phyloP scores from a whole-genome alignment of 2,329 filamentous ascomycete genomes.

The Alternaria gansuensis region DNA sequence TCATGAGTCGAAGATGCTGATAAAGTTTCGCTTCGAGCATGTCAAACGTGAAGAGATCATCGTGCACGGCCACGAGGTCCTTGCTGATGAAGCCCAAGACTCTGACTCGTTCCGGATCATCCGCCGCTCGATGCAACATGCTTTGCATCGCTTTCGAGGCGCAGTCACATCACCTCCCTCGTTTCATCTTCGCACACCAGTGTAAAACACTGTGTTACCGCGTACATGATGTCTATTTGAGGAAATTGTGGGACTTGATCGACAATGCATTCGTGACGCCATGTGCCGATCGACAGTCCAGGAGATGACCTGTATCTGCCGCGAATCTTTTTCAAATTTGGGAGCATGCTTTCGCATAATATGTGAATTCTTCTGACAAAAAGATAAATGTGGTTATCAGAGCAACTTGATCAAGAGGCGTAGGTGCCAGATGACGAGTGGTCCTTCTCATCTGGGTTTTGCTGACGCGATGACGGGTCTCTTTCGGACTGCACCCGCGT shows the following conservation, averaged over 20 bases:
- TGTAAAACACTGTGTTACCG: slow-evolving; percentile 5
- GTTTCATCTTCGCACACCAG: slow-evolving; percentile 1
- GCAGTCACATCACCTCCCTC: slow-evolving; percentile 1
- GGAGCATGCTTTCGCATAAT: not conserved
- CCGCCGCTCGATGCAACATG: slow-evolving; percentile 17
- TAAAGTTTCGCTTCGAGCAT: slow-evolving; percentile 24
- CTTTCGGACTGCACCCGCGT: not conserved
- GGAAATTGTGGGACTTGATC: slow-evolving; percentile 1
- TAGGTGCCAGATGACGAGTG: slow-evolving; percentile 12
- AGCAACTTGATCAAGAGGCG: not conserved
- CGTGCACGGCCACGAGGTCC: slow-evolving; percentile 17
- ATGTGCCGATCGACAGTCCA: slow-evolving; percentile 13
- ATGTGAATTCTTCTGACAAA: slow-evolving; percentile 2
- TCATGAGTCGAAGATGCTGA: slow-evolving; percentile 17
- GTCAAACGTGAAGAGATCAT: slow-evolving; percentile 24
- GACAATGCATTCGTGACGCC: slow-evolving; percentile 13
- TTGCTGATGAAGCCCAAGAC: slow-evolving; percentile 19
- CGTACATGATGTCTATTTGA: not conserved
- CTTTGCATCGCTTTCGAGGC: slow-evolving; percentile 16
- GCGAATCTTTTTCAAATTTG: slow-evolving; percentile 3
- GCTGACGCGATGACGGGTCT: slow-evolving; percentile 3
- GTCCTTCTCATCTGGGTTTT: slow-evolving; percentile 2
- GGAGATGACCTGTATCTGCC: slow-evolving; percentile 17
- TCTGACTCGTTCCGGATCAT: slow-evolving; percentile 29
- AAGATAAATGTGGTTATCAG: slow-evolving; percentile 3